A percentile compares a stretch with the other conserved stretches of the same genome.
Evolutionary conservation across 805 yeast species (phyloP).

Genomic region (Wickerhamomyces canadensis): DNA sequence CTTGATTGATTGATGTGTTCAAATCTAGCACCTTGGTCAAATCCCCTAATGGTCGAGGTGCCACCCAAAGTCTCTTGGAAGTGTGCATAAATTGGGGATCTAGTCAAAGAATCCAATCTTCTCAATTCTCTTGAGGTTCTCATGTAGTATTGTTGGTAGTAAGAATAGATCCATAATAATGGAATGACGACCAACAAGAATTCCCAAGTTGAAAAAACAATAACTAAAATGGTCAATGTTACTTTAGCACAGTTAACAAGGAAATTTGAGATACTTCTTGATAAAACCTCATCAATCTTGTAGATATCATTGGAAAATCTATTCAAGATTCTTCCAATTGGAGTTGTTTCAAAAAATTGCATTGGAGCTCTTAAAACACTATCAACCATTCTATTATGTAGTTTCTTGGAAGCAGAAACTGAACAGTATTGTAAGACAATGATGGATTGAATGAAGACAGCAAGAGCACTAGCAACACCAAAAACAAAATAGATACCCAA

Average conservation of each 20-base stretch:
- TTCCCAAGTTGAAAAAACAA: constrained; percentile 84
- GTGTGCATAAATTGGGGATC: constrained; percentile 78
- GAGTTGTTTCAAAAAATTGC: constrained; percentile 94
- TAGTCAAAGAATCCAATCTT: constrained; percentile 73
- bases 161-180: constrained; percentile 55
- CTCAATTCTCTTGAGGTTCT: constrained; percentile 77
- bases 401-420: constrained; percentile 69
- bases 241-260: constrained; percentile 58
- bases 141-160: constrained; percentile 72
- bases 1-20: constrained; percentile 57
- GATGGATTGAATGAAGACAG: constrained; percentile 59
- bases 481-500: constrained; percentile 69
- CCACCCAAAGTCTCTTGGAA: constrained; percentile 80
- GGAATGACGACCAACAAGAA: constrained; percentile 71
- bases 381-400: constrained; percentile 72
- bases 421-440: constrained; percentile 78
- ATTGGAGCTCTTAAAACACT: constrained; percentile 84
- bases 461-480: constrained; percentile 62
- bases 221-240: constrained; percentile 71
- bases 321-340: constrained; percentile 86
- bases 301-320: constrained; percentile 89
- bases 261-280: constrained; percentile 67
- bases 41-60: constrained; percentile 71
- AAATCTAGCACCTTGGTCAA: constrained; percentile 60
- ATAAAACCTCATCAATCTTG: constrained; percentile 75